These are phyloP conservation scores for Verbascum thapsus DNA, from an alignment of 257 asterid species.

Conservation along the genomic window DNA sequence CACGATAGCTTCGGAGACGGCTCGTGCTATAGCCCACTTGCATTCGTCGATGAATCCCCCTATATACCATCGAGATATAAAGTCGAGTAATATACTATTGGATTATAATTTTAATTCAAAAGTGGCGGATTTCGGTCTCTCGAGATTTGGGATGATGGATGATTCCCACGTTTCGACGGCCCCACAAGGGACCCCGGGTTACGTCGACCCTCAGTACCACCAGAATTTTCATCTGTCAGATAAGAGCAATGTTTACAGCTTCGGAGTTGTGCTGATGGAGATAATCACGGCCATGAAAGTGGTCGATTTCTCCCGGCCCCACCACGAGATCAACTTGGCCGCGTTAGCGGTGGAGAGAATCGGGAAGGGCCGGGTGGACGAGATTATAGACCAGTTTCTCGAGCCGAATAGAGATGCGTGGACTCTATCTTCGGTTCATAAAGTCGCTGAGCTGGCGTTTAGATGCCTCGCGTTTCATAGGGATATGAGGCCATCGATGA, in stretches of 20 bases:
- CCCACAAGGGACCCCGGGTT: constrained; percentile 97
- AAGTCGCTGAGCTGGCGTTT: constrained; percentile 86
- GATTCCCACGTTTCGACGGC: constrained; percentile 95
- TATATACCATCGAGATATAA: constrained; percentile 84
- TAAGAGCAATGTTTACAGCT: constrained; percentile 92
- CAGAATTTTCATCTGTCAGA: constrained; percentile 95
- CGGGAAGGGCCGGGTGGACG: constrained; percentile 78
- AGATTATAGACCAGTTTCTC: constrained; percentile 71
- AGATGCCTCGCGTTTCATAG: constrained; percentile 88
- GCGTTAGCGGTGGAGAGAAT: constrained; percentile 82
- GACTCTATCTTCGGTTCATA: constrained; percentile 81
- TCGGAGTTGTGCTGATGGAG: constrained; percentile 95
- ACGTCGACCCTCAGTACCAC: constrained; percentile 91
- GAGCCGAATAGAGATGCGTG: constrained; percentile 92
- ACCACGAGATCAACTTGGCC: constrained; percentile 80
- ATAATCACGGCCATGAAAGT: constrained; percentile 77
- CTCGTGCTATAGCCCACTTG: constrained; percentile 83
- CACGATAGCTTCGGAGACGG: constrained; percentile 82
- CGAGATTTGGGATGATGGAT: constrained; percentile 83
- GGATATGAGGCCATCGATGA: constrained; percentile 94
- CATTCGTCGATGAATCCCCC: constrained; percentile 85
- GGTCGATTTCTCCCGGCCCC: constrained; percentile 84
- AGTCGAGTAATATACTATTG: constrained; percentile 81
- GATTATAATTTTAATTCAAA: constrained; percentile 75
- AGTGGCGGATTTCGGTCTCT: constrained; percentile 92